Evolutionary conservation across 495 filamentous ascomycete genomes (phyloP).

Genomic region (Talaromyces ruber): DNA sequence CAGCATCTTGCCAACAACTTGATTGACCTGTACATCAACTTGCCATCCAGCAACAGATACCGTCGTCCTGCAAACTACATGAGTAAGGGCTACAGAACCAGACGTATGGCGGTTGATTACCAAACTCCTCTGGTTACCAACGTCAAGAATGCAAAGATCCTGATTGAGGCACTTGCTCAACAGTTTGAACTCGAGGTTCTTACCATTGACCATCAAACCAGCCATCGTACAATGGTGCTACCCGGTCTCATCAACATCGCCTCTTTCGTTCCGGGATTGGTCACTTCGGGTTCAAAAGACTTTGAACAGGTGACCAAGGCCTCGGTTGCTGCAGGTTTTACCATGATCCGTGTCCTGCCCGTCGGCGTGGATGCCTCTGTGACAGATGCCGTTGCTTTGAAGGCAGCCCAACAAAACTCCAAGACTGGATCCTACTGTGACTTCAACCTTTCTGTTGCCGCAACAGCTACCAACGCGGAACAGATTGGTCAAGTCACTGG

Average conservation of each 20-base stretch:
- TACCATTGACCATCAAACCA: conserved; percentile 81
- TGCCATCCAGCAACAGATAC: conserved; percentile 96
- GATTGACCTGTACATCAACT: conserved; percentile 97
- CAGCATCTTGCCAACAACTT: conserved; percentile 94
- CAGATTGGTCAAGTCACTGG: conserved; percentile 63
- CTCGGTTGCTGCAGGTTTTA: conserved; percentile 71
- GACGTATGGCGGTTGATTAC: conserved; percentile 98
- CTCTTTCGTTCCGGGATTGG: conserved; percentile 70
- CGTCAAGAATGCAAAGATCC: conserved; percentile 96
- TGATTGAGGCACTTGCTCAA: conserved; percentile 88
- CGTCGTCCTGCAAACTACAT: conserved; percentile 94
- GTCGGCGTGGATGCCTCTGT: conserved; percentile 65
- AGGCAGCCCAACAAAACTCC: conserved; percentile 68
- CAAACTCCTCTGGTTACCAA: conserved; percentile 96
- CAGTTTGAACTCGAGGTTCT: conserved; percentile 76
- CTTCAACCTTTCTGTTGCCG: conserved; percentile 80
- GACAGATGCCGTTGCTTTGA: conserved; percentile 62
- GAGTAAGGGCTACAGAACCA: conserved; percentile 90
- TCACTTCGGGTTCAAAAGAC: conserved; percentile 54
- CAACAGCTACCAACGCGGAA: conserved; percentile 67
- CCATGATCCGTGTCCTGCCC: conserved; percentile 77
- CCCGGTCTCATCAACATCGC: conserved; percentile 74
- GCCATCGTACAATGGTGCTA: conserved; percentile 66
- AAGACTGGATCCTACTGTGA: conserved; percentile 63
- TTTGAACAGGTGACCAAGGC: conserved; percentile 64